These are phyloP conservation scores for Coleophoma crateriformis DNA, from an alignment of 2,329 filamentous ascomycete genomes.

Conservation along the genomic window DNA sequence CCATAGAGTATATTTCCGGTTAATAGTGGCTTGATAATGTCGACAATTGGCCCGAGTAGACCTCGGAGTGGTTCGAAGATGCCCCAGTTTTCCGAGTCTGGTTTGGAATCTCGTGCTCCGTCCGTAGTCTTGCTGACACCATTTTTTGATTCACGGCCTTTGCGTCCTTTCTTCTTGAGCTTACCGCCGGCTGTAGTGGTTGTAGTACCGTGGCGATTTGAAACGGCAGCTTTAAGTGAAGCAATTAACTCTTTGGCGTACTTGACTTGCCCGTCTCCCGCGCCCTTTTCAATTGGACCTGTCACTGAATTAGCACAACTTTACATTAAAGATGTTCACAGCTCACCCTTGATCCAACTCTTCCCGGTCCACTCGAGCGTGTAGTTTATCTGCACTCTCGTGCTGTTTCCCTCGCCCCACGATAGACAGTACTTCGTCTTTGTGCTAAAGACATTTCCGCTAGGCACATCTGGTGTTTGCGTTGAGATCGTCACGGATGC, in stretches of 20 bases:
- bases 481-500: slow-evolving; percentile 79
- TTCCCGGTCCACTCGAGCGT: slow-evolving; percentile 95
- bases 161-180: slow-evolving; percentile 45
- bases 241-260: slow-evolving; percentile 79
- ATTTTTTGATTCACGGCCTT: slow-evolving; percentile 38
- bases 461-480: slow-evolving; percentile 91
- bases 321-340: background rate
- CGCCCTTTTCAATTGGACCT: slow-evolving; percentile 95
- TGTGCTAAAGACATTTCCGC: slow-evolving; percentile 81
- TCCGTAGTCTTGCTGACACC: slow-evolving; percentile 31
- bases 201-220: slow-evolving; percentile 51
- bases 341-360: slow-evolving; percentile 90
- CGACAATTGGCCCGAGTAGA: slow-evolving; percentile 62
- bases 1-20: slow-evolving; percentile 74
- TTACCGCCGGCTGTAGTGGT: slow-evolving; percentile 45
- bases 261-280: slow-evolving; percentile 79
- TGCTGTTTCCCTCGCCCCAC: slow-evolving; percentile 84
- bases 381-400: slow-evolving; percentile 81
- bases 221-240: slow-evolving; percentile 67
- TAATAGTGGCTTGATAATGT: slow-evolving; percentile 65
- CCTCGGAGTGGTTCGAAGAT: slow-evolving; percentile 71
- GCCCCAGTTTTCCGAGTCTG: slow-evolving; percentile 59
- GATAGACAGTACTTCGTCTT: slow-evolving; percentile 94
- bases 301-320: slow-evolving; percentile 3
- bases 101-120: slow-evolving; percentile 25